These are phyloP conservation scores for Wallacemonas collosoma DNA, from an alignment of 208 protist genomes.

Conservation along the genomic window DNA sequence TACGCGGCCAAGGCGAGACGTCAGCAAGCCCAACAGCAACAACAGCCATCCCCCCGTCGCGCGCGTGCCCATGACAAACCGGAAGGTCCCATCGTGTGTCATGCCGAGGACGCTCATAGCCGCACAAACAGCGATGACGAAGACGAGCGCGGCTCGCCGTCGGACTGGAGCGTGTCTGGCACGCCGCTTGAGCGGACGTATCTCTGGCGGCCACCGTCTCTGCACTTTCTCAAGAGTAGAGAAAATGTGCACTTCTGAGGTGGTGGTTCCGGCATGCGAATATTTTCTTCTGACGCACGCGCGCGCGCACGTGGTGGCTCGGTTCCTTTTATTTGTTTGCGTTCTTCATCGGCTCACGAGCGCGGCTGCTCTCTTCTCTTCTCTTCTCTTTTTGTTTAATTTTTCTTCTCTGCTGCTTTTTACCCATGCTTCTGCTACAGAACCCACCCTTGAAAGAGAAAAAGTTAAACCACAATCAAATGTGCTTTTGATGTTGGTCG, in stretches of 20 bases:
- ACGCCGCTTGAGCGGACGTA: conserved; percentile 8
- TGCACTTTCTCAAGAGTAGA: conserved; percentile 27
- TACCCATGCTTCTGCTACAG: conserved; percentile 4
- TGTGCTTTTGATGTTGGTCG: too few species aligned
- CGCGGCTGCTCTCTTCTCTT: not conserved
- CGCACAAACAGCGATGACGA: not conserved
- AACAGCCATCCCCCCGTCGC: not conserved
- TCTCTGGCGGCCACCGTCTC: conserved; percentile 39
- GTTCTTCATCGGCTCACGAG: not conserved
- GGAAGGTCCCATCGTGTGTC: not conserved
- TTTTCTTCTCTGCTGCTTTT: not conserved
- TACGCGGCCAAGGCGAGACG: too few species aligned
- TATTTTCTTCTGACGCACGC: not conserved
- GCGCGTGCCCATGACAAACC: not conserved
- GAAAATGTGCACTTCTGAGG: conserved; percentile 4
- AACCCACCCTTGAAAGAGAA: not conserved
- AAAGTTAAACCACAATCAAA: not conserved
- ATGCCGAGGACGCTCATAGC: too few species aligned
- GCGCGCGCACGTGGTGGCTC: not conserved
- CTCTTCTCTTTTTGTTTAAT: not conserved
- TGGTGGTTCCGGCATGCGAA: not conserved
- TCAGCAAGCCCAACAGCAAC: not conserved
- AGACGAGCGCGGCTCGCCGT: not conserved
- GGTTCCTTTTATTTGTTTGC: conserved; percentile 2
- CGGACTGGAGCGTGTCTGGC: not conserved